Percentiles rank a stretch among this genome's conserved stretches.
Conservation (phyloP, 768 basidiomycete genomes). For the Rhizopogon vulgaris region DNA sequence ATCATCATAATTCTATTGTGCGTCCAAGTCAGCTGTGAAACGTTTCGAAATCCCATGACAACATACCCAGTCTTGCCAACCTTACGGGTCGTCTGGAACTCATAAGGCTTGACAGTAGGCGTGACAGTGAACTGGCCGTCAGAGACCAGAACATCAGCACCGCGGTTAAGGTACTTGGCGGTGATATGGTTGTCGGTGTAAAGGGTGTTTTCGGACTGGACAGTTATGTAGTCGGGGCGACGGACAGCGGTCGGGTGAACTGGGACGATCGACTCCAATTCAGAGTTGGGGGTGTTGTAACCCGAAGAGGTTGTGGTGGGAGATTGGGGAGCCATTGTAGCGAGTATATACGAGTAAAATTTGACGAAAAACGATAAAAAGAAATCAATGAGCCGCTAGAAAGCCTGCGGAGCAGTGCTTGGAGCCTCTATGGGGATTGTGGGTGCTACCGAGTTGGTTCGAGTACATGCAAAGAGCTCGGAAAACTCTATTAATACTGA, state of each 20-base stretch:
- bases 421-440: slow-evolving; percentile 83
- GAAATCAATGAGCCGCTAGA: slow-evolving; percentile 40
- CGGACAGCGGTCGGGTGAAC: slow-evolving; percentile 85
- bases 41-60: slow-evolving; percentile 23
- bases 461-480: slow-evolving; percentile 83
- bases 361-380: slow-evolving; percentile 21
- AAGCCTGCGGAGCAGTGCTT: slow-evolving; percentile 78
- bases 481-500: slow-evolving; percentile 16
- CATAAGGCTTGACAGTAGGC: slow-evolving; percentile 73
- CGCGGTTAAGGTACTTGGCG: slow-evolving; percentile 76
- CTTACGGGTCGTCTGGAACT: slow-evolving; percentile 86
- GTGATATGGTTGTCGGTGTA: slow-evolving; percentile 83
- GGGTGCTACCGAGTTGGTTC: slow-evolving; percentile 84
- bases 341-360: slow-evolving; percentile 16
- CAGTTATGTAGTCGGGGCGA: slow-evolving; percentile 67
- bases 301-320: slow-evolving; percentile 49
- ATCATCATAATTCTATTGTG: slow-evolving; percentile 87
- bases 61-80: slow-evolving; percentile 91
- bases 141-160: slow-evolving; percentile 60
- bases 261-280: slow-evolving; percentile 61
- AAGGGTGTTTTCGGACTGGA: slow-evolving; percentile 73
- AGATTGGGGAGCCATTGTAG: slow-evolving; percentile 44
- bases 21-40: slow-evolving; percentile 2
- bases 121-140: slow-evolving; percentile 75
- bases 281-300: slow-evolving; percentile 65